Conservation (phyloP, 2,329 filamentous ascomycete genomes). For the Didymella exigua region DNA sequence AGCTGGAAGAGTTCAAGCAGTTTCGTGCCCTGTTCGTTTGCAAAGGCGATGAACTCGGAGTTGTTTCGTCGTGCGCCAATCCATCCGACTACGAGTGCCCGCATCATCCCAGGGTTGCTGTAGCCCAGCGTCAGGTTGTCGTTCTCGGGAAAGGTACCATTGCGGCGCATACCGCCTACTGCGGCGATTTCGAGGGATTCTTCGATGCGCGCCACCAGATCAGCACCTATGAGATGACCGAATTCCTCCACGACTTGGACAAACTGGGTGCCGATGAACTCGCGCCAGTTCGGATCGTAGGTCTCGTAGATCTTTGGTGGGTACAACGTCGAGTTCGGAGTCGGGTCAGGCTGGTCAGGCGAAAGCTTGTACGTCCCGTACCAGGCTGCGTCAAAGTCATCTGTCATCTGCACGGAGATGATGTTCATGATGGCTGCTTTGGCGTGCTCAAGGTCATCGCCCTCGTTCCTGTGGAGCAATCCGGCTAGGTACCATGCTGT, state of each 20-base stretch:
- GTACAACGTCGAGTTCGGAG: conserved; percentile 7
- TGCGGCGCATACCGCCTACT: conserved; percentile 14
- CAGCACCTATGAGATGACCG: conserved; percentile 37
- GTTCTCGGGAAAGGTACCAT: conserved; percentile 13
- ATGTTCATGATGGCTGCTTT: conserved; percentile 47
- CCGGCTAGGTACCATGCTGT: conserved; percentile 53
- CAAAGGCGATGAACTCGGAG: conserved; percentile 46
- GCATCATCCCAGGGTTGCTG: conserved; percentile 53
- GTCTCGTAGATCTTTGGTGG: conserved; percentile 14
- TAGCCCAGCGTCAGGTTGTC: conserved; percentile 31
- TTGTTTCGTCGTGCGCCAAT: conserved; percentile 50
- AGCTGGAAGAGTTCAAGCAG: conserved; percentile 33
- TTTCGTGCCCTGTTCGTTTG: conserved; percentile 44
- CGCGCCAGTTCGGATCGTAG: conserved; percentile 45
- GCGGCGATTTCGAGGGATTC: conserved; percentile 14
- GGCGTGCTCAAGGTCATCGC: conserved; percentile 46
- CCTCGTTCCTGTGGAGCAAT: conserved; percentile 45
- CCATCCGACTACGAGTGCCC: conserved; percentile 50
- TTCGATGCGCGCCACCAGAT: conserved; percentile 10
- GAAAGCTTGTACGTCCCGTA: conserved; percentile 16
- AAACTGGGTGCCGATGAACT: conserved; percentile 47
- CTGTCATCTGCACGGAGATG: conserved; percentile 45
- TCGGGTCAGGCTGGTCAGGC: conserved; percentile 13
- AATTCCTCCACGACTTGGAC: conserved; percentile 49
- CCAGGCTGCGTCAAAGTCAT: conserved; percentile 45